phyloP scores from a whole-genome alignment of 331 rosid species.

The Cucumis variabilis region DNA sequence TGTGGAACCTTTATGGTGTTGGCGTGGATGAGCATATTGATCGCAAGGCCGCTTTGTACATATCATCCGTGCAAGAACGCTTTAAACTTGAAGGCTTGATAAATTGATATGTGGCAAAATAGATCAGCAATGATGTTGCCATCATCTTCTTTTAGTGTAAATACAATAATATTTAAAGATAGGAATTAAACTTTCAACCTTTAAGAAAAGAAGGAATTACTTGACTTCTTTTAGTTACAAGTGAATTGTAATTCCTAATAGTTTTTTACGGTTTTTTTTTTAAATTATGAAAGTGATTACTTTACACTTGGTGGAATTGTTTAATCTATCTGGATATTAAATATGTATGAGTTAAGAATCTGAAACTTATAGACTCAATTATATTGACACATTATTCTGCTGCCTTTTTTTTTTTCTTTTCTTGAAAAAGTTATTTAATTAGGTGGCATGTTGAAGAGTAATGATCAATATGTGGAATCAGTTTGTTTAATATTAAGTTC shows the following conservation, averaged over 20 bases:
- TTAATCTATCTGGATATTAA: slow-evolving; percentile 22
- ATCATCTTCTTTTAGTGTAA: no score
- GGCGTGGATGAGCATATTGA: slow-evolving; percentile 71
- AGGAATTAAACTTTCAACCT: no score
- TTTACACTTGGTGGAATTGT: neutral
- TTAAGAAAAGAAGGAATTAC: neutral
- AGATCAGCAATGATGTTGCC: neutral
- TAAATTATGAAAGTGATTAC: neutral
- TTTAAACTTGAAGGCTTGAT: slow-evolving; percentile 57
- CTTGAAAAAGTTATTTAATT: no score
- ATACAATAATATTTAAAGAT: no score
- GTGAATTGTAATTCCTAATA: neutral
- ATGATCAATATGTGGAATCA: neutral
- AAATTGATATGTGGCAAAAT: neutral
- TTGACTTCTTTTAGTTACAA: neutral
- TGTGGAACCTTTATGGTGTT: slow-evolving; percentile 39
- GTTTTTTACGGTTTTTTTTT: neutral
- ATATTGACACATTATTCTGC: neutral
- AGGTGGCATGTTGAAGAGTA: neutral
- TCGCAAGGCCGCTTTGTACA: slow-evolving; percentile 63
- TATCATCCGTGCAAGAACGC: slow-evolving; percentile 76
- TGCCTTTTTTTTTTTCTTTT: neutral
- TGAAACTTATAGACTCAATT: neutral
- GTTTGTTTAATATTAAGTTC: neutral
- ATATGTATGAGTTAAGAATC: neutral